Conservation (phyloP, 805 yeast species). For the Candida rishiriensis region DNA sequence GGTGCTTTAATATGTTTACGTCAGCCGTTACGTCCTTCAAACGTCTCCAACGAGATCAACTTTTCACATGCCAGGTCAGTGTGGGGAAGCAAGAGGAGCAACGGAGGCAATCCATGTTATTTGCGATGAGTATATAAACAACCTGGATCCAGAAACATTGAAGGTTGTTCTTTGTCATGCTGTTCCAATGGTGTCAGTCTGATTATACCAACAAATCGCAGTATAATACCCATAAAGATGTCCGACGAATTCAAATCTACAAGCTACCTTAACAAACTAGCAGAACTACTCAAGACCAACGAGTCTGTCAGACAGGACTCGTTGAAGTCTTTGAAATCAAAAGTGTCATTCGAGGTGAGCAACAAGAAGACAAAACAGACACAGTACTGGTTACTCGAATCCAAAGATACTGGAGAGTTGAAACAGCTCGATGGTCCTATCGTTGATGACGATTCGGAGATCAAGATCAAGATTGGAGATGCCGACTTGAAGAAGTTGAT, state of each 20-base stretch:
- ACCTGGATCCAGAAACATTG: no score
- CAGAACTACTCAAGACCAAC: slow-evolving; percentile 13
- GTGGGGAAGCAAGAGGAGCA: no score
- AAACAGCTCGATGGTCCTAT: slow-evolving; percentile 10
- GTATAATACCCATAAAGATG: no score
- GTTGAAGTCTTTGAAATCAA: slow-evolving; percentile 24
- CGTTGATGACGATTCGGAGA: slow-evolving; percentile 54
- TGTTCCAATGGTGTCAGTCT: no score
- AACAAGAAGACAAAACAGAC: slow-evolving; percentile 55
- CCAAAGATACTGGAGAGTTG: slow-evolving; percentile 52
- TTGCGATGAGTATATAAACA: no score
- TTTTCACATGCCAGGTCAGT: no score
- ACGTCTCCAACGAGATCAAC: no score
- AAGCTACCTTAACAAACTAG: slow-evolving; percentile 11
- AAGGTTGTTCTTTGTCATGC: no score
- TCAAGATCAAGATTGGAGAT: slow-evolving; percentile 61
- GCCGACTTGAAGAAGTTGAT: slow-evolving; percentile 67
- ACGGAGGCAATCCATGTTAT: no score
- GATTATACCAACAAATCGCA: no score
- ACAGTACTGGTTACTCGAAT: slow-evolving; percentile 60
- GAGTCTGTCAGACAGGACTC: slow-evolving; percentile 16
- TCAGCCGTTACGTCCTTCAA: no score
- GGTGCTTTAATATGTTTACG: no score
- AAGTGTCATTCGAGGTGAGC: slow-evolving; percentile 60
- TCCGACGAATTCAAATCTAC: slow-evolving; percentile 12